These are phyloP conservation scores for Beauveria medogensis DNA, from an alignment of 2,329 filamentous ascomycete genomes.

Conservation along the genomic window DNA sequence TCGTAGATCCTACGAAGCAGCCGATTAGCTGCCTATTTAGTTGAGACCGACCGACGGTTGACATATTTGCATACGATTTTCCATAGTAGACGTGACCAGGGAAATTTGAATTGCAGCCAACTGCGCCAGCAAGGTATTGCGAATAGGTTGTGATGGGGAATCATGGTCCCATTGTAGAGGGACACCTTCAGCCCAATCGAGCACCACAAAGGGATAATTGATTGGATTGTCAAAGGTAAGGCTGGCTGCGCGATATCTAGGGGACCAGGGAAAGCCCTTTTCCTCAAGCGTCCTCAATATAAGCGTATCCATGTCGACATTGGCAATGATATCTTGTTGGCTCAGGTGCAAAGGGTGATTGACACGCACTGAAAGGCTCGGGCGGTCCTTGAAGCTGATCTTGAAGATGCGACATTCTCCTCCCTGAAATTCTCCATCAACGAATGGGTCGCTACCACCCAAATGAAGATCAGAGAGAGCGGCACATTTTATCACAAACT, in stretches of 20 bases:
- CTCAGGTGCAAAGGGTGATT: not conserved
- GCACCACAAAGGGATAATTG: conserved; percentile 1
- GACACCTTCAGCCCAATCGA: not conserved
- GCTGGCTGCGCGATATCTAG: not conserved
- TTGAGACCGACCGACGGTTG: not conserved
- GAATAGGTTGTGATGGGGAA: not conserved
- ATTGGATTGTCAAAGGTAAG: not conserved
- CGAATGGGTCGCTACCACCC: conserved; percentile 3
- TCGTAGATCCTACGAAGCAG: not conserved
- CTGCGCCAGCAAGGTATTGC: not conserved
- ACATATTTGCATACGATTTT: not conserved
- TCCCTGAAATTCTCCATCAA: not conserved
- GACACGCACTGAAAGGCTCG: conserved; percentile 1
- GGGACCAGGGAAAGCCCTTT: not conserved
- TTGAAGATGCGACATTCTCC: conserved; percentile 2
- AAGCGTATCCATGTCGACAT: not conserved
- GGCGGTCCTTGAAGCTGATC: not conserved
- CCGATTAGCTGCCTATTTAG: not conserved
- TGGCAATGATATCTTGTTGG: not conserved
- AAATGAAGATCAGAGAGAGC: not conserved
- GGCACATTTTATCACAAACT: not conserved
- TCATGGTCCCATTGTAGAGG: not conserved
- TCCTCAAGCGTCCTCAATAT: not conserved
- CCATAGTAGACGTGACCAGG: not conserved
- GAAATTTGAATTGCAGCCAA: not conserved